Evolutionary conservation across 257 asterid species (phyloP), one percentile per base, ranked within the genome.

Genomic region (Salvia miltiorrhiza): DNA sequence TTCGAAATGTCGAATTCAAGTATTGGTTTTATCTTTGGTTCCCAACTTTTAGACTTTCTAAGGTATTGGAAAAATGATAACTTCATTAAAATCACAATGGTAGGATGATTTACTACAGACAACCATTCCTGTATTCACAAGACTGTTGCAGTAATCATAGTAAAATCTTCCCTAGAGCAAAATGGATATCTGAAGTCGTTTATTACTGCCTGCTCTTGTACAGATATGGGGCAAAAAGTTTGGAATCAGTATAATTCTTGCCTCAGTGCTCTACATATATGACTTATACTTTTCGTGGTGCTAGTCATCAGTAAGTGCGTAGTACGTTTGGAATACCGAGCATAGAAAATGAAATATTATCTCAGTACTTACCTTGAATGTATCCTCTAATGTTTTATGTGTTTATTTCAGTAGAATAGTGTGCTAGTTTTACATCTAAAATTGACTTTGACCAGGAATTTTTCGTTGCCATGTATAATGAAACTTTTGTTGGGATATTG

Each of bases 21-120:
- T 33, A 9, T 19, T 58, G 33, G 55, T 63, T 68, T 37, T 17
- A 9, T 12, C 1, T 30, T 63, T 41, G 21, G 5, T 14, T 40
- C 55, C 40, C 33, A 55, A 12, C 23, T 68, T 67, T 40, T 21
- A 20, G 43, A 17, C 35, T 8, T 12, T 26, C 14, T 23, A 32
- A 20, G 56, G 16, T 47, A 28, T 73, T 48, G 43, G 71, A 52
- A 64, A 28, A 73, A 60, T 70, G 39, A n/a, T 20, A 65, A 37
- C n/a, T 59, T 20, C 26, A 10, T 30, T 7, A n/a, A 19, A 47
- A 50, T 62, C 17, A 57, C 63, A n/a, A 11, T 23, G 60, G 37
- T 48, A 26, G 1, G 71, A 35, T 55, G 2, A 16, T 44, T 26
- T 47, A 17, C 48, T 59, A 12, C 11, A 7, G 11, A 5, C 19